Conservation (phyloP, 345 rosid species). For the Camelina laxa region DNA sequence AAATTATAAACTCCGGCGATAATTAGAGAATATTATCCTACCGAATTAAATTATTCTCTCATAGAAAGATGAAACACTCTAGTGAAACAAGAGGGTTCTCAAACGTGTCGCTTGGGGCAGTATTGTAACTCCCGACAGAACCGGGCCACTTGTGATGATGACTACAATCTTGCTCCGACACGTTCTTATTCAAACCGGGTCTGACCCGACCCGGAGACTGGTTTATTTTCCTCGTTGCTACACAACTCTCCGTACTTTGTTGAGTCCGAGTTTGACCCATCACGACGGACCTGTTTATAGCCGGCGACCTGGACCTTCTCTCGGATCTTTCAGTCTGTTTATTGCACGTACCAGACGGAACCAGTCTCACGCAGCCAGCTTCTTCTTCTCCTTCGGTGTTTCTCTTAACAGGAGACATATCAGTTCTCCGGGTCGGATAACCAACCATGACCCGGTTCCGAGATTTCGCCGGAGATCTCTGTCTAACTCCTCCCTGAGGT, state of each 20-base stretch:
- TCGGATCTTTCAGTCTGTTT: constrained; percentile 61
- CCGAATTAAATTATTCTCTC: constrained; percentile 4
- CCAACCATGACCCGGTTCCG: constrained; percentile 40
- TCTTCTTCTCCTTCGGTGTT: constrained; percentile 37
- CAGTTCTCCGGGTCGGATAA: constrained; percentile 53
- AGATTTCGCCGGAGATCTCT: constrained; percentile 44
- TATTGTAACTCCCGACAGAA: not conserved
- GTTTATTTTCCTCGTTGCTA: constrained; percentile 51
- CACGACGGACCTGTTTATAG: constrained; percentile 53
- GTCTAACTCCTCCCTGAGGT: constrained; percentile 21
- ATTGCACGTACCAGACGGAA: constrained; percentile 40
- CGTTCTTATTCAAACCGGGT: constrained; percentile 40
- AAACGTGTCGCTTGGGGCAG: constrained; percentile 55
- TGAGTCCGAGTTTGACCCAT: constrained; percentile 29
- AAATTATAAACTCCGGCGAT: not conserved
- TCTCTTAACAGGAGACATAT: constrained; percentile 58
- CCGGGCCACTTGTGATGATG: constrained; percentile 17
- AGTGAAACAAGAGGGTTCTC: constrained; percentile 85
- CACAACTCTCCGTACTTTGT: constrained; percentile 41
- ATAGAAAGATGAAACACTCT: constrained; percentile 92
- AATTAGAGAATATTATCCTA: constrained; percentile 9
- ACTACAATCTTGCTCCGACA: constrained; percentile 31
- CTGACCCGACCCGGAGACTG: constrained; percentile 73
- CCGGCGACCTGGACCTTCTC: constrained; percentile 75
- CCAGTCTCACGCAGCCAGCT: constrained; percentile 46